Percentiles rank a stretch among this genome's conserved stretches.
phyloP scores from a whole-genome alignment of 352 stramenopile genomes.

The Globisporangium heterothallicum region DNA sequence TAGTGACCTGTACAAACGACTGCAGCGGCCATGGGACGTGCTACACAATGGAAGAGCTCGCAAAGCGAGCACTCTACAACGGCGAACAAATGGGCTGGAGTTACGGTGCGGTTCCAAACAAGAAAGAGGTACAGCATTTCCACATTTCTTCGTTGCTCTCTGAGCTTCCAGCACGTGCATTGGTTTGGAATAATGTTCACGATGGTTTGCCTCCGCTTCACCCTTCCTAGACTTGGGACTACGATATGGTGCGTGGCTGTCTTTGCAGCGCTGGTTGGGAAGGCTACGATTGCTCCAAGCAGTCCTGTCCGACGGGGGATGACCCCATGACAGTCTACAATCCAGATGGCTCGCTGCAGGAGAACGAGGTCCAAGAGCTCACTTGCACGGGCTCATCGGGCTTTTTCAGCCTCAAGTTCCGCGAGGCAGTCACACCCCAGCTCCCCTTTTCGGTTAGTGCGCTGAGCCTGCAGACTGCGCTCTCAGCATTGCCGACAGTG shows the following conservation, averaged over 20 bases:
- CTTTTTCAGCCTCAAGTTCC: conserved; percentile 67
- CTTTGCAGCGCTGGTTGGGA: conserved; percentile 84
- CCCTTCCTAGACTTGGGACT: conserved; percentile 72
- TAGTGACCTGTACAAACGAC: conserved; percentile 59
- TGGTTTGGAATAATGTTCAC: no score
- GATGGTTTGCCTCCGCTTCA: background rate
- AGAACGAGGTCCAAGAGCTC: conserved; percentile 79
- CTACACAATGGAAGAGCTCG: conserved; percentile 74
- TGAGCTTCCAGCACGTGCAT: no score
- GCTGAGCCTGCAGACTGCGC: conserved; percentile 20
- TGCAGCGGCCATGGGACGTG: conserved; percentile 83
- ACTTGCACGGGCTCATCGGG: conserved; percentile 52
- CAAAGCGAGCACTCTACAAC: conserved; percentile 42
- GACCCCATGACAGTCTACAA: conserved; percentile 69
- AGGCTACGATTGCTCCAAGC: conserved; percentile 83
- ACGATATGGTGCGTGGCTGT: conserved; percentile 81
- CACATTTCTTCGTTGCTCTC: no score
- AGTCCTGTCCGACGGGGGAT: conserved; percentile 88
- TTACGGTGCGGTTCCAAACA: conserved; percentile 72
- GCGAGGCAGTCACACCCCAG: conserved; percentile 55
- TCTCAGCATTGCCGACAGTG: conserved; percentile 44
- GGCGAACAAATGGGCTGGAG: conserved; percentile 47
- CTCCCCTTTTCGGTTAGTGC: conserved; percentile 38
- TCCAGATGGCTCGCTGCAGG: conserved; percentile 30
- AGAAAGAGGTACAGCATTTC: conserved; percentile 32